Conservation (phyloP, 176 grass and related monocot species). For the Eragrostis nindensis region DNA sequence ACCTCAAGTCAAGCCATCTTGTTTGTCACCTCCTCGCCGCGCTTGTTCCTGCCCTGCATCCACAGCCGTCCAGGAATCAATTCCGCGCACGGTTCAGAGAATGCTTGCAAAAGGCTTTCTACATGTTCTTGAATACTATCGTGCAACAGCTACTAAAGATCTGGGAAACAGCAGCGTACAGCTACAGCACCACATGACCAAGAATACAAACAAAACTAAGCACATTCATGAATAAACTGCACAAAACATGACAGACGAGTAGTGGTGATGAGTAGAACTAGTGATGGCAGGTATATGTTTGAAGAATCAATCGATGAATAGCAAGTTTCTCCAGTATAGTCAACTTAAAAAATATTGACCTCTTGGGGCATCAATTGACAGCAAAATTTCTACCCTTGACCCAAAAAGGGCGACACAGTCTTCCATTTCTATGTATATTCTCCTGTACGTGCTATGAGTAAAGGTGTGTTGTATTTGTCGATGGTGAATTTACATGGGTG, state of each 20-base stretch:
- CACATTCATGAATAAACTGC: no score
- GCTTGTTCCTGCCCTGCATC: neutral
- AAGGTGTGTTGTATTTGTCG: neutral
- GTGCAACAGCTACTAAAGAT: neutral
- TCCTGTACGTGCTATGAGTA: neutral
- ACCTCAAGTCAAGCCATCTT: neutral
- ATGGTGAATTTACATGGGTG: slow-evolving; percentile 24
- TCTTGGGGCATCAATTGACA: slow-evolving; percentile 8
- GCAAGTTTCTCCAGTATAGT: neutral
- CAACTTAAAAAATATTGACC: neutral
- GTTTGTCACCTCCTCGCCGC: neutral
- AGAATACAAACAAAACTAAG: no score
- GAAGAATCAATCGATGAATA: neutral
- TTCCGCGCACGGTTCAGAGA: no score
- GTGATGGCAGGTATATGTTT: neutral
- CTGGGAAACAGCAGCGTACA: neutral
- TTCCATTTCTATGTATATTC: slow-evolving; percentile 11
- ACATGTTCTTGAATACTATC: no score
- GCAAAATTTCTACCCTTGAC: slow-evolving; percentile 27
- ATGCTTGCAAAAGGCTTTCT: no score
- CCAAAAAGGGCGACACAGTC: slow-evolving; percentile 20
- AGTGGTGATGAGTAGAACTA: neutral
- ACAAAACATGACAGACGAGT: no score
- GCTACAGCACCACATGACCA: neutral
- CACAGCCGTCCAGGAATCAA: neutral